Evolutionary conservation across 345 rosid genomes (phyloP), one percentile per base, ranked within the genome.

Genomic region (Arabis hirsuta): DNA sequence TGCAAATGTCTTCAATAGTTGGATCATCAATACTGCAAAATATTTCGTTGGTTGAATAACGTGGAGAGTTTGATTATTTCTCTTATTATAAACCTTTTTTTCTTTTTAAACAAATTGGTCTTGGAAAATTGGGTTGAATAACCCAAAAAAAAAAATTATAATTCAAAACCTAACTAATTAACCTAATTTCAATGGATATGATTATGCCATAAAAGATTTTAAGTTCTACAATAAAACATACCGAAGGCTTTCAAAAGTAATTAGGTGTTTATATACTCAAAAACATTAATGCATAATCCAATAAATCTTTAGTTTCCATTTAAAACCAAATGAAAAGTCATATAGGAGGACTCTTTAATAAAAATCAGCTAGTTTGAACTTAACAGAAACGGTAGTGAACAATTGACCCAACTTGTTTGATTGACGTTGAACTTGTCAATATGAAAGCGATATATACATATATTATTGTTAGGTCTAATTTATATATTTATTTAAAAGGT

Each of bases 401-500:
- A 26, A 26, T 65, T 65, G 58, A 55, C 71, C 51, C 13, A 41
- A 11, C 14, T 38, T 12, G 57, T 55, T 55, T 16, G 47, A 41
- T 62, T 44, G 76, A 72, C 70, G 76, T 54, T 45, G 70, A 72
- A 72, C 41, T 63, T 14, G 76, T 63, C 76, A 72, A 63, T 26
- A 47, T 27, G 77, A 73, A 73, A 73, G 58, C 71, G 12, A 73
- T 42, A 10, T 20, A 26, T 31, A 19, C 12, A 38, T 8, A 38
- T n/a, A 3, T 24, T 9, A 3, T 24, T 43, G 1, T 24, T 13
- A 60, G 5, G 24, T 65, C 0, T 65, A 3, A 9, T 26, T 29
- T 65, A 24, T 27, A 12, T 62, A 9, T n/a, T 45, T 47, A 54
- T 56, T 26, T 62, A 22, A 55, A 73, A 64, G 71, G 32, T 56